Base-by-base conservation (phyloP, 768 basidiomycete genomes). In the Tylopilus vinaceipallidus region DNA sequence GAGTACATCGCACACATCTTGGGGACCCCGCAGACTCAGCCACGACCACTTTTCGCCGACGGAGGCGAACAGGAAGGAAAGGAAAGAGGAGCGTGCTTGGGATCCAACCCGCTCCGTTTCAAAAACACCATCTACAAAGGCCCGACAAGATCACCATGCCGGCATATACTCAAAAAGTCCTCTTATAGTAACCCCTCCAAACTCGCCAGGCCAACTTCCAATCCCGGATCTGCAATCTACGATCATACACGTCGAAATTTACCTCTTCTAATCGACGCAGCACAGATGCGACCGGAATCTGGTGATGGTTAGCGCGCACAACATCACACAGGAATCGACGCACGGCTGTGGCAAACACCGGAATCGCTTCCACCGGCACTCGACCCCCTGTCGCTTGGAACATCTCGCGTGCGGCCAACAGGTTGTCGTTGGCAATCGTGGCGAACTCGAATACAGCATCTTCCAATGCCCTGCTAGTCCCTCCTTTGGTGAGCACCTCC, bases 401-500 rank as follows among this genome's bases (percentile, higher is more conserved):
- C 80, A 85, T 83, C 45, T 79, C 75, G 16, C 87, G 79, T 16
- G 89, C 88, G 3, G 87, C 88, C 49, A 79, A 68, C 55, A 94
- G 64, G 64, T 93, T 82, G 67, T 91, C 88, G 67, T 91, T 86
- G 24, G 88, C 91, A 20, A 84, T 64, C 9, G 82, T 84, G 29
- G 91, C 91, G 67, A 92, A 83, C 60, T 91, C 88, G 61, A 81
- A 94, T 24, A 89, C 86, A 0, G 91, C 90, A 51, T 90, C 84
- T 42, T 81, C 81, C 14, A 93, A 72, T 2, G 81, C 86, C 40
- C 76, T 67, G 37, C 83, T 82, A 10, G 71, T 57, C 36, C 53
- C 58, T 5, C 83, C 82, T 27, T 71, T 70, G 37, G 81, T 75
- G 61, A 91, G 83, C 14, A 93, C 82, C 14, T 88, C 84, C 63